These are phyloP conservation scores for Dalbergia oliveri DNA, from an alignment of 306 rosid species.

Conservation along the genomic window DNA sequence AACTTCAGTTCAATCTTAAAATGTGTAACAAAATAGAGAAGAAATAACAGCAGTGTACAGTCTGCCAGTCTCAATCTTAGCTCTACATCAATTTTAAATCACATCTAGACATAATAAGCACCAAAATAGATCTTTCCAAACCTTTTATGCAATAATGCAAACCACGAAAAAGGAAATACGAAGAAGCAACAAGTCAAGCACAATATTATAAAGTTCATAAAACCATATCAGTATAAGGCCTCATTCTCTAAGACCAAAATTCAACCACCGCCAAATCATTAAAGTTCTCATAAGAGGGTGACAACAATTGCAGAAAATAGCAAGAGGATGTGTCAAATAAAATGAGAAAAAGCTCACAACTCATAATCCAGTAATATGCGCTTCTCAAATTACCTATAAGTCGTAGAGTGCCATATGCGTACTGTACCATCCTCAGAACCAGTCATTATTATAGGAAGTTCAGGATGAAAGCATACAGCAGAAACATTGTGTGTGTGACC, in stretches of 20 bases:
- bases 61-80: slow-evolving; percentile 30
- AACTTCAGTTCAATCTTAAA: slow-evolving; percentile 19
- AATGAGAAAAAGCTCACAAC: slow-evolving; percentile 38
- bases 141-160: slow-evolving; percentile 27
- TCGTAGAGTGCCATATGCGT: slow-evolving; percentile 99
- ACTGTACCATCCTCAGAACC: slow-evolving; percentile 99
- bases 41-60: slow-evolving; percentile 24
- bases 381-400: slow-evolving; percentile 77
- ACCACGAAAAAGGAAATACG: slow-evolving; percentile 6
- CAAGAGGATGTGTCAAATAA: slow-evolving; percentile 27
- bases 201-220: slow-evolving; percentile 24
- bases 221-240: slow-evolving; percentile 7
- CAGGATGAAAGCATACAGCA: slow-evolving; percentile 99
- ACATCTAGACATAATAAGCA: slow-evolving; percentile 24
- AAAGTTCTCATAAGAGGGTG: background rate
- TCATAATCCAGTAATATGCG: slow-evolving; percentile 19
- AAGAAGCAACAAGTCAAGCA: slow-evolving; percentile 23
- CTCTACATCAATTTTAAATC: slow-evolving; percentile 23
- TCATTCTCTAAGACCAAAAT: slow-evolving; percentile 8
- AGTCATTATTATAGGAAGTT: slow-evolving; percentile 96
- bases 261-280: slow-evolving; percentile 32
- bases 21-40: slow-evolving; percentile 18
- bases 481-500: slow-evolving; percentile 99
- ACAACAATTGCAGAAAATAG: slow-evolving; percentile 27
- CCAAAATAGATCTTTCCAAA: slow-evolving; percentile 25